Evolutionary conservation across 2,329 filamentous ascomycete genomes (phyloP).

Genomic region (Aspergillus candidus): DNA sequence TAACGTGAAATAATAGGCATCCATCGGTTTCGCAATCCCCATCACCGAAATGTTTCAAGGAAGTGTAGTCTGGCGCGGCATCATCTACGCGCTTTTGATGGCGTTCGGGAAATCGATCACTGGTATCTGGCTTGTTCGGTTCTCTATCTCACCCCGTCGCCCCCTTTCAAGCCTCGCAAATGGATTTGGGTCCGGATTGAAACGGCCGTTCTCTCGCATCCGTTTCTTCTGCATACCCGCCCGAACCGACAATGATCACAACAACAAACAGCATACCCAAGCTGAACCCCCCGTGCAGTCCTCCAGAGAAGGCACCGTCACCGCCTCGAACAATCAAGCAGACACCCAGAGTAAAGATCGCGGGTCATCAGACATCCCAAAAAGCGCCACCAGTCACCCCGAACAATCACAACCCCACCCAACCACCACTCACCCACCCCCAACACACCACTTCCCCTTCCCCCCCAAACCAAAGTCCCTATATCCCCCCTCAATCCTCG

Average conservation of each 20-base stretch:
- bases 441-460: background rate
- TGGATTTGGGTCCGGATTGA: too few relatives aligned
- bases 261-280: background rate
- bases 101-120: slow-evolving; percentile 54
- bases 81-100: slow-evolving; percentile 70
- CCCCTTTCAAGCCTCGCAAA: slow-evolving; percentile 8
- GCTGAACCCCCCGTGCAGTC: too few relatives aligned
- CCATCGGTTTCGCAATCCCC: slow-evolving; percentile 72
- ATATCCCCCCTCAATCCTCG: slow-evolving; percentile 62
- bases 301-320: background rate
- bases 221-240: slow-evolving; percentile 4
- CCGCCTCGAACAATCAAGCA: background rate
- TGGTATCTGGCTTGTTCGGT: slow-evolving; percentile 52
- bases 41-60: slow-evolving; percentile 63
- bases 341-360: too few relatives aligned
- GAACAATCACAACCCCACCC: background rate
- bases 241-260: background rate
- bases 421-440: slow-evolving; percentile 1
- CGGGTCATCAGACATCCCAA: too few relatives aligned
- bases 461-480: slow-evolving; percentile 53
- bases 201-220: slow-evolving; percentile 1
- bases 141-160: slow-evolving; percentile 16
- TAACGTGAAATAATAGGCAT: slow-evolving; percentile 29
- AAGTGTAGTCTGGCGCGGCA: slow-evolving; percentile 61
- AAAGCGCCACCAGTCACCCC: too few relatives aligned